These are phyloP conservation scores for Talaromyces rugulosus DNA, from an alignment of 2,329 filamentous ascomycete species.

Conservation along the genomic window DNA sequence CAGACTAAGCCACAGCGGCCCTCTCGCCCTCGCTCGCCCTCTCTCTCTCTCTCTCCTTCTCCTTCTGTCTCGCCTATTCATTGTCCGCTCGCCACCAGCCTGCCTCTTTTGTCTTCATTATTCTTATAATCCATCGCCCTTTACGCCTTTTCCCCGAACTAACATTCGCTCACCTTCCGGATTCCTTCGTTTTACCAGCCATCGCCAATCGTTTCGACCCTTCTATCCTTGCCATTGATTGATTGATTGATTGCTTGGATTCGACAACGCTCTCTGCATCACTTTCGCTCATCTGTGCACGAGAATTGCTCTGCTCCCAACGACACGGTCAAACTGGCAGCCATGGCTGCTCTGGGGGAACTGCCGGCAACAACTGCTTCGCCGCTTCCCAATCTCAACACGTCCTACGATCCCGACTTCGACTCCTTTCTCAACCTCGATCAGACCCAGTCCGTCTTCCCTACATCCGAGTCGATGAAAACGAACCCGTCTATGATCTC, in stretches of 20 bases:
- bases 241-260: not conserved
- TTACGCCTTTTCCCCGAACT: too few relatives aligned
- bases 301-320: not conserved
- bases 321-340: not conserved
- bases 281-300: not conserved
- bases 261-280: not conserved
- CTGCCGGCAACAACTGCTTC: slow-evolving; percentile 25
- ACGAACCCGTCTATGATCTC: slow-evolving; percentile 32
- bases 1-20: not conserved
- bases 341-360: slow-evolving; percentile 27
- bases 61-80: not conserved
- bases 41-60: not conserved
- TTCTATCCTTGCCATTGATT: not conserved
- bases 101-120: not conserved
- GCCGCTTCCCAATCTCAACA: slow-evolving; percentile 27
- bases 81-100: not conserved
- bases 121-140: not conserved
- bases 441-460: slow-evolving; percentile 39
- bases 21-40: not conserved
- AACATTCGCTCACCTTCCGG: not conserved
- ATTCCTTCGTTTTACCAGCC: not conserved
- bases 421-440: slow-evolving; percentile 47
- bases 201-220: not conserved
- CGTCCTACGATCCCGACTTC: slow-evolving; percentile 41
- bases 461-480: slow-evolving; percentile 31